phyloP scores from a whole-genome alignment of 139 green algal species.

The Volvox reticuliferus region DNA sequence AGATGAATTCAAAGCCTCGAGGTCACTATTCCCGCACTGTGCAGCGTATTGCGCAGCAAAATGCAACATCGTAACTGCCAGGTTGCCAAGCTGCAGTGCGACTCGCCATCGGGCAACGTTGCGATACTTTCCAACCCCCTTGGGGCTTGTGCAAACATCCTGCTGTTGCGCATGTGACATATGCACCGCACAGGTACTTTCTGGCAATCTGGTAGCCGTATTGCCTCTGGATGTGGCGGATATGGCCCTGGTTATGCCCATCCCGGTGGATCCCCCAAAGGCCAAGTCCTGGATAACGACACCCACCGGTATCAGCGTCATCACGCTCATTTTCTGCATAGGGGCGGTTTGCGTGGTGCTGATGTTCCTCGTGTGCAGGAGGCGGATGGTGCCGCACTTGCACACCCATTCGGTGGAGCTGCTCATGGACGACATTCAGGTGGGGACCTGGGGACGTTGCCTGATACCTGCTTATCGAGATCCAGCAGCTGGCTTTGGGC shows the following conservation, averaged over 20 bases:
- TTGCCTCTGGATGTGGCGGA: constrained; percentile 40
- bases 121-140: too few relatives aligned
- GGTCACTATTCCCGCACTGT: too few relatives aligned
- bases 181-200: background rate
- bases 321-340: background rate
- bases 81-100: too few relatives aligned
- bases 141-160: background rate
- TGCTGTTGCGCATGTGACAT: background rate
- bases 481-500: too few relatives aligned
- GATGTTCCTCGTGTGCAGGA: background rate
- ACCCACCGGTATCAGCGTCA: constrained; percentile 7
- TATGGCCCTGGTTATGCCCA: constrained; percentile 19
- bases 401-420: background rate
- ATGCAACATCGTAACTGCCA: too few relatives aligned
- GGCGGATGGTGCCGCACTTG: background rate
- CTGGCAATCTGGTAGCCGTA: background rate
- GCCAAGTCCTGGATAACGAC: background rate
- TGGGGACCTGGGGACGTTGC: background rate
- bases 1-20: too few relatives aligned
- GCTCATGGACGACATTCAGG: background rate
- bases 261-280: background rate
- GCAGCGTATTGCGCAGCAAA: too few relatives aligned
- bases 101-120: too few relatives aligned
- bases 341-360: background rate
- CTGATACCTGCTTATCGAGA: too few relatives aligned